Evolutionary conservation across 805 yeast genomes (phyloP), one percentile per base, ranked within the genome.

Genomic region (Zygotorulaspora florentina): DNA sequence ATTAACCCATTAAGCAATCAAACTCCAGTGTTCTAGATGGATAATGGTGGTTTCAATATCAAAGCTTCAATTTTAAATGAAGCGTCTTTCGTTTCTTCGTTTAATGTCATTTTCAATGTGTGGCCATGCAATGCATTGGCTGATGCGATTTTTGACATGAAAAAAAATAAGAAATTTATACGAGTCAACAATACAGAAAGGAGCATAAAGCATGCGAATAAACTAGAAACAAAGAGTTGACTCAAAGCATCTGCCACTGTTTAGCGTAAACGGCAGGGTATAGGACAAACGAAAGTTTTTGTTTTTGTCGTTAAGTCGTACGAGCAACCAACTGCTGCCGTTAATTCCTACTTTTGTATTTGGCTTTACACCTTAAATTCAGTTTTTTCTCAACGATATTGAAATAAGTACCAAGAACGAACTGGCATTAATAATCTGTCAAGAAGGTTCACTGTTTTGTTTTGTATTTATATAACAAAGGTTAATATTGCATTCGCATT

Each of bases 261-360:
- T 16, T 33, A 13, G 16, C 20, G 16, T 33, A 33, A 33, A 33
- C 36, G 36, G 36, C 36, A 17, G 16, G 36, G 12, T 16, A n/a
- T 6, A 11, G n/a, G 16, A 13, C 16, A 16, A 33, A 33, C 36
- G 36, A 33, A 11, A 13, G 20, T 7, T 16, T 17, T 17, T 33
- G 36, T 33, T 16, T 16, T 33, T 29, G 33, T 16, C 9, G 20
- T 33, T 33, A 3, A 33, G 20, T 10, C 20, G 16, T 13, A 33
- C 36, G 36, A 33, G 36, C 20, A 16, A 33, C 36, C 20, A 16
- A 33, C 36, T 8, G 36, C 18, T 33, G 20, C 36, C 36, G 36
- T 33, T 33, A 33, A 33, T 33, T 33, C 36, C 36, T 16, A 29
- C 16, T n/a, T 33, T 13, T 33, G n/a, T n/a, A 4, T 13, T 10